Evolutionary conservation across 306 rosid genomes (phyloP), one percentile per base, ranked within the genome.

Genomic region (Cicer arietinum): DNA sequence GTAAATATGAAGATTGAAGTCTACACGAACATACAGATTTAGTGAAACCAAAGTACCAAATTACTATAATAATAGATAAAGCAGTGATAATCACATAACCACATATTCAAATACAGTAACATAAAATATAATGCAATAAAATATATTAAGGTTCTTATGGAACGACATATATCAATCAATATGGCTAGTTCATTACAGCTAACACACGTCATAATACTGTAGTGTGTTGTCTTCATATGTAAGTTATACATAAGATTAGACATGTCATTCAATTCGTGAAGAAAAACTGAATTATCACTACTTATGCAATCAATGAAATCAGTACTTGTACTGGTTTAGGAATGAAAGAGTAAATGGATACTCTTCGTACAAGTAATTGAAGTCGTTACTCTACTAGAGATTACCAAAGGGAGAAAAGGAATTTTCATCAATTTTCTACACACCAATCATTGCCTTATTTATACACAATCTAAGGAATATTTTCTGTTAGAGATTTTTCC

Each of bases 1-100:
- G 57, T 45, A 43, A 76, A 67, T 76, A 71, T 12, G 47, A 58
- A 45, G 48, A 63, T 46, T 30, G 58, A n/a, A 14, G 51, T 64
- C 14, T 54, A 57, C 75, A 40, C 22, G 45, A 62, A 45, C n/a
- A 48, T n/a, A 40, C 41, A 57, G 54, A 66, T 57, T 45, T 40
- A 35, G 18, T 50, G 25, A 47, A 16, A 65, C 14, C 71, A 72
- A 43, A 57, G 43, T 48, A 65, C 14, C 71, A 66, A 43, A 57
- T 35, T 30, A 42, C 10, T 72, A 22, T 56, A 66, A 30, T 10
- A 77, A 25, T 56, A 16, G 7, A 77, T 13, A 35, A 82, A 71
- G 13, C 63, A 39, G 12, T 67, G 30, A 61, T 41, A 12, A 48
- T 37, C 12, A 8, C 57, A 67, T 10, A 7, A 61, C 57, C 53